Base-by-base conservation (phyloP, 2,329 filamentous ascomycete genomes). In the Fusarium irregulare region DNA sequence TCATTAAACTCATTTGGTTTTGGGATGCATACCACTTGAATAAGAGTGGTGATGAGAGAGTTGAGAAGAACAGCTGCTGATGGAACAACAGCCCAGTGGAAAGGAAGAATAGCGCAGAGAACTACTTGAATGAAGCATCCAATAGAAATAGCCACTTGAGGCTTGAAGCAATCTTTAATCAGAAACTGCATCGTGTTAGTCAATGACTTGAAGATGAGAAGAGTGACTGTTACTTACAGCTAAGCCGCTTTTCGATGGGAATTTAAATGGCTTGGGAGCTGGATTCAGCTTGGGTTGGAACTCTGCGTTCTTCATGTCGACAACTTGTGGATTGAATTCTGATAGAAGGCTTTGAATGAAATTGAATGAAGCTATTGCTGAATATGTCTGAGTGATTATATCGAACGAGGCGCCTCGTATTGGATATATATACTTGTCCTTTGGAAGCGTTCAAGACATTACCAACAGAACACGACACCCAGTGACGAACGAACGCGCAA, bases 71-170 rank as follows among this genome's bases (percentile, higher is more conserved):
- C 30, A 13, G 68, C 51, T 20, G 67, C 54, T 7, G 76, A 57
- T 8, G 81, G 82, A 1, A 83, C 66, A 7, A 79, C 50, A 53
- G 78, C 78, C 73, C 76, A 82, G 37, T 76, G 76, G 6, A 68
- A 18, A 4, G 81, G 81, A 2, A 84, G 71, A 14, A 76, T 9
- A 20, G 75, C 60, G 20, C 76, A 78, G 28, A 83, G 59, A 46
- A 68, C 18, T 21, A 77, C 68, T 63, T 84, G 83, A 6, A 75
- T 20, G 8, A 79, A 23, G 18, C 80, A 81, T 13, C 80, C 81
- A 18, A 79, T 49, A 18, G 78, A 61, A 13, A 81, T 45, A 10
- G 78, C 71, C 5, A 77, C 78, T 10, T 75, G 76, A 13, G 80
- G 70, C 4, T 74, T 77, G 56, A 83, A 75, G 11, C 74, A 56